A percentile compares a stretch with the other conserved stretches of the same genome.
Evolutionary conservation across 106 monocot genomes (phyloP).

Genomic region (Agapanthus africanus): DNA sequence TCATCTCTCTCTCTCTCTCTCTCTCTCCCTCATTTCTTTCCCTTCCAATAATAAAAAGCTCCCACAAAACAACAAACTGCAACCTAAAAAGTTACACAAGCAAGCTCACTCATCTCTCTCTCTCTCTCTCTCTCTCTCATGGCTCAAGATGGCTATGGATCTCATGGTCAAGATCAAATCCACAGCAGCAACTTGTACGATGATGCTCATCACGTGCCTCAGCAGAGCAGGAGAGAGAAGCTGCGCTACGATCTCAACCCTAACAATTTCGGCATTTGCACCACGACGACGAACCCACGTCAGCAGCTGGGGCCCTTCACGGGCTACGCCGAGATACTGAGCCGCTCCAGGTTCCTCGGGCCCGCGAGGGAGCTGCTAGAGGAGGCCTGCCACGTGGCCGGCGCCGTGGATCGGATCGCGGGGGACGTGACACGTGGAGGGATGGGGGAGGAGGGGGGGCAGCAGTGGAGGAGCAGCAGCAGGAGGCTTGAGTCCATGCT

Average conservation of each 20-base stretch:
- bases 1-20: too few species aligned
- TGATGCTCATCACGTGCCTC: constrained; percentile 82
- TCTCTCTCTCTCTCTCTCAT: too few species aligned
- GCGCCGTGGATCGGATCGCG: background rate
- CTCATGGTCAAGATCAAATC: too few species aligned
- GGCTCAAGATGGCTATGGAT: too few species aligned
- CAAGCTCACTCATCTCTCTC: background rate
- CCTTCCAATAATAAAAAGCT: too few species aligned
- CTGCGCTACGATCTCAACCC: constrained; percentile 33
- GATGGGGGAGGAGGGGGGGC: constrained; percentile 22
- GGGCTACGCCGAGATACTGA: constrained; percentile 67
- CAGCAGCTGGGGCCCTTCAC: constrained; percentile 60
- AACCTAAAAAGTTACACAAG: too few species aligned
- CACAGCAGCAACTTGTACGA: too few species aligned
- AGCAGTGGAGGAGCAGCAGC: constrained; percentile 54
- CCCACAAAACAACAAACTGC: too few species aligned
- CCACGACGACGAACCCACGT: background rate
- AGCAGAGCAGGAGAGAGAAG: constrained; percentile 82
- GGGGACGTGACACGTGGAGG: constrained; percentile 2
- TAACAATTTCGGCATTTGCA: background rate
- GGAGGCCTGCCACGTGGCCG: constrained; percentile 48
- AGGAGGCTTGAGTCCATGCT: constrained; percentile 75
- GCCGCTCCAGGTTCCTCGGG: constrained; percentile 54
- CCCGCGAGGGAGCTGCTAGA: constrained; percentile 68
- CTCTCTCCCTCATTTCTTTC: background rate